phyloP scores from a whole-genome alignment of 331 rosid species.

The Rhamnella rubrinervis region DNA sequence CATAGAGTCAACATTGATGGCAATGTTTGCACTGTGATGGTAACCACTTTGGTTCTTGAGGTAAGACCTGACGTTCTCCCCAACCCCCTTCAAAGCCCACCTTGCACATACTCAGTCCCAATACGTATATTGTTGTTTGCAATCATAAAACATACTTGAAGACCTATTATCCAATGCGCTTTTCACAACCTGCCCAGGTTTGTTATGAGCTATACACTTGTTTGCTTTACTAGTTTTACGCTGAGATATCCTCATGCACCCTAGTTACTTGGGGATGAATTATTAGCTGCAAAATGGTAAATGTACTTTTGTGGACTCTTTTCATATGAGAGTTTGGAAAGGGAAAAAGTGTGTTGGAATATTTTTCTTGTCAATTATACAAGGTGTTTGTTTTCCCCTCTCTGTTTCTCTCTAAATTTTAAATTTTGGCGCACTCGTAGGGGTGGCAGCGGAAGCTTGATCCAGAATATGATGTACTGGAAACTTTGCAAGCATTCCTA shows the following conservation, averaged over 20 bases:
- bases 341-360: no score
- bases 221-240: no score
- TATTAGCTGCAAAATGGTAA: no score
- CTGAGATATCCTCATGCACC: no score
- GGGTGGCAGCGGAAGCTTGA: constrained; percentile 86
- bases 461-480: constrained; percentile 62
- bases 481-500: constrained; percentile 48
- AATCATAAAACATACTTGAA: background rate
- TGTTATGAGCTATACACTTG: no score
- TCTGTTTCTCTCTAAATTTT: background rate
- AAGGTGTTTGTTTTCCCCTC: no score
- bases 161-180: no score
- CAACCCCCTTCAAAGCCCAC: background rate
- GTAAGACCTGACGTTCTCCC: constrained; percentile 34
- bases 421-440: constrained; percentile 20
- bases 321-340: no score
- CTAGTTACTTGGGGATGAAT: no score
- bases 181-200: no score
- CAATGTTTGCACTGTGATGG: constrained; percentile 69
- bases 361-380: no score
- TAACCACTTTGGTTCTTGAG: constrained; percentile 85
- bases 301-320: no score
- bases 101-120: background rate
- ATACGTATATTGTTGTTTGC: background rate
- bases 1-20: constrained; percentile 71